Evolutionary conservation across 371 early-diverging fungal species (phyloP), one percentile per base, ranked within the genome.

Genomic region (Circinella umbellata): DNA sequence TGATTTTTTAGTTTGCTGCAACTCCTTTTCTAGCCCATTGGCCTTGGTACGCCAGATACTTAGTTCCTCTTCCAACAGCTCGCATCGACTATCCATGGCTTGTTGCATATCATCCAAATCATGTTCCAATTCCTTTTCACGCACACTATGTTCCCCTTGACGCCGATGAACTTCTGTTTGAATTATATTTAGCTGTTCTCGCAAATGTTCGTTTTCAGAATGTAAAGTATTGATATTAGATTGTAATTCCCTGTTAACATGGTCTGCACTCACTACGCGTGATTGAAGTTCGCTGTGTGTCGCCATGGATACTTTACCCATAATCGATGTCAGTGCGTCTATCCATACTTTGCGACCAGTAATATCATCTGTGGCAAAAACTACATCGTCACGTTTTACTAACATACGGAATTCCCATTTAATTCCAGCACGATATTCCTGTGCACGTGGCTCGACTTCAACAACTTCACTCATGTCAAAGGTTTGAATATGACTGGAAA

Each of bases 401-500:
- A 81, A 66, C 64, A 85, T 76, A 0, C 81, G 76, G 42, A 85
- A 75, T 51, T 85, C 85, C 81, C 83, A 85, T 61, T 81, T 82
- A 53, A 78, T 76, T 2, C 80, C 80, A 42, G 76, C 73, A 46
- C 74, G 75, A 64, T 81, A 85, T 13, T 82, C 81, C 70, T 85
- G 80, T 15, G 75, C 68, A 0, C 76, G 75, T 38, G 85, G 85
- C 5, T 83, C 80, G 7, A 85, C 73, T 64, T 82, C 80, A n/a
- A 81, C 71, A n/a, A 75, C 82, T 59, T 82, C 78, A 49, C 83
- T 81, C 85, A 85, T 85, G 46, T 85, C 85, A 54, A 79, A 82
- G 4, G 85, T 85, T 27, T 82, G 82, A 39, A 80, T 74, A 72
- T 85, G 85, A 54, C 71, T 77, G 11, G 80, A 66, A 10, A 81